These are phyloP conservation scores for Betula pendula DNA, from an alignment of 306 rosid genomes.

Conservation along the genomic window DNA sequence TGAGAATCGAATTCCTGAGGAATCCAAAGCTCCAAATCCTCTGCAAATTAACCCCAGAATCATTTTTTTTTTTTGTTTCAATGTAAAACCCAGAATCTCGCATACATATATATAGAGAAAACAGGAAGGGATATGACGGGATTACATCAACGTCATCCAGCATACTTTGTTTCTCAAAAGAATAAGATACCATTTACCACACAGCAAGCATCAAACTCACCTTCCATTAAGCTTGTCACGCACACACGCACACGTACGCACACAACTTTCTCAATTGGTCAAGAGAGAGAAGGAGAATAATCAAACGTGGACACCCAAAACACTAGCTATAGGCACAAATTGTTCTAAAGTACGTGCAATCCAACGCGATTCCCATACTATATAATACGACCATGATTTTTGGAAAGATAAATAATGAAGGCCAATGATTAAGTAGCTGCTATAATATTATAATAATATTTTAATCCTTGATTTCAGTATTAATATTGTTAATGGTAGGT, in stretches of 20 bases:
- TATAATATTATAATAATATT: no score
- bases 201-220: neutral
- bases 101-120: neutral
- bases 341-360: constrained; percentile 34
- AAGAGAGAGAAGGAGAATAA: neutral
- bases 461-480: neutral
- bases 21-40: constrained; percentile 33
- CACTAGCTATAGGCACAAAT: constrained; percentile 12
- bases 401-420: neutral
- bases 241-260: neutral
- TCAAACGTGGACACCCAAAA: constrained; percentile 12
- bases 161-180: neutral
- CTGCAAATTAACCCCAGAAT: constrained; percentile 4
- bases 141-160: constrained; percentile 4
- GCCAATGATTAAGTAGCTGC: no score
- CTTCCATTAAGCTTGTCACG: constrained; percentile 4
- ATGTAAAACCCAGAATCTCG: constrained; percentile 3
- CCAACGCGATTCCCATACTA: constrained; percentile 54
- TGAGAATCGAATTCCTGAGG: constrained; percentile 54
- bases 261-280: constrained; percentile 2
- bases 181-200: neutral
- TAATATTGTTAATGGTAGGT: neutral
- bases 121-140: neutral
- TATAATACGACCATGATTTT: neutral
- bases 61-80: no score